These are phyloP conservation scores for Leccinum broughii DNA, from an alignment of 768 basidiomycete genomes.

Conservation along the genomic window DNA sequence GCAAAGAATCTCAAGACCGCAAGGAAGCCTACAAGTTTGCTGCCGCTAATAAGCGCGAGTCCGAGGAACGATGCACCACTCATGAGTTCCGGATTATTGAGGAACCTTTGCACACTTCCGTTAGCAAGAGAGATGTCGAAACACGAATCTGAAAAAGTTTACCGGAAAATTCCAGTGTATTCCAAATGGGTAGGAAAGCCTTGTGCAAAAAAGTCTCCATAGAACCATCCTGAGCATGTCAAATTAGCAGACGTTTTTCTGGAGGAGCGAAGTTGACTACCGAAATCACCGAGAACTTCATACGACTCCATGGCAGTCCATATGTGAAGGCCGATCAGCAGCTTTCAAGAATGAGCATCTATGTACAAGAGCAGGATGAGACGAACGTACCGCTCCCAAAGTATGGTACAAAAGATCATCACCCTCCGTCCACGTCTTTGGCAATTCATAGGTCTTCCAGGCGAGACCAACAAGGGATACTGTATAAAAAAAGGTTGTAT, in stretches of 20 bases:
- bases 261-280: constrained; percentile 39
- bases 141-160: constrained; percentile 16
- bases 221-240: constrained; percentile 82
- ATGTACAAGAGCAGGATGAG: constrained; percentile 1
- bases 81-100: constrained; percentile 96
- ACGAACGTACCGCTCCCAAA: constrained; percentile 69
- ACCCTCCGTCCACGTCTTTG: constrained; percentile 84
- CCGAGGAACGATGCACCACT: constrained; percentile 96
- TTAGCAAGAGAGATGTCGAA: neutral
- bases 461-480: constrained; percentile 85
- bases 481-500: constrained; percentile 31
- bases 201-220: constrained; percentile 96
- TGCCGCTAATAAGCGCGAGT: constrained; percentile 86
- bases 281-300: constrained; percentile 92
- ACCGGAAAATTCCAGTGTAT: constrained; percentile 98
- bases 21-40: constrained; percentile 84
- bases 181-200: constrained; percentile 88
- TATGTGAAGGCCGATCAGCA: constrained; percentile 81
- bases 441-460: constrained; percentile 87
- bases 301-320: constrained; percentile 92
- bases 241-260: constrained; percentile 2
- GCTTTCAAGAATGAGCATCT: constrained; percentile 41
- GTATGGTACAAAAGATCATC: constrained; percentile 87
- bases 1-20: constrained; percentile 84
- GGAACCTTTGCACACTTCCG: constrained; percentile 51